Base-by-base conservation (phyloP, 106 monocot species). In the Platanthera zijinensis region DNA sequence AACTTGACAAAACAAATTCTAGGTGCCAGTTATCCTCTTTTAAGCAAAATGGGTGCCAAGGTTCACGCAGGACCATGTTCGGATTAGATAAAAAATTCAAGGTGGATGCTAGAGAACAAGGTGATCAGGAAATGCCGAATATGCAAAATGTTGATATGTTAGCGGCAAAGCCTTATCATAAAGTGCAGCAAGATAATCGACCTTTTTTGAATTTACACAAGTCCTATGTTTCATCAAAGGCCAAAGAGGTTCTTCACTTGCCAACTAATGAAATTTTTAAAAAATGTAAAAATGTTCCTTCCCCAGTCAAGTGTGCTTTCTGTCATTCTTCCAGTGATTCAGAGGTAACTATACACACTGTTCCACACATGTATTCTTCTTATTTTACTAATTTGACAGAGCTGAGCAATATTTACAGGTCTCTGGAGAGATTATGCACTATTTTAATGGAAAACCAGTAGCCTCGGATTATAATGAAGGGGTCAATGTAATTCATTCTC, bases 371-470 rank as follows among this genome's bases (percentile, higher is more conserved):
- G 50, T 72, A 10, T 51, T 72, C 3, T 21, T 21, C 3, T 50
- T 51, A 51, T 5, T 48, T 61, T n/a, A 3, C 7, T 72, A 17
- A 19, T 18, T 21, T 63, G 12, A 6, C 66, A 48, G 25, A 77
- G 18, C 15, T 64, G 25, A 73, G 10, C n/a, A 14, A 57, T 71
- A 22, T 72, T 77, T 83, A 22, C 84, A 99, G 97, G 81, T 85
- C 79, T 88, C 92, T 87, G 97, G 97, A 52, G 88, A 90, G 76
- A 94, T 99, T 88, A 86, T 92, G 78, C 94, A 92, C 67, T 94
- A 92, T 80, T 85, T 79, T 71, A 85, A 92, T 76, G 89, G 97
- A 8, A 88, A 86, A 56, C 92, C 86, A 73, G 89, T 92, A 25
- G 77, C 76, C 79, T 76, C 79, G 17, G 85, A 88, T 75, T 80